phyloP scores from a whole-genome alignment of 2,329 filamentous ascomycete genomes.

The Ilyonectria destructans region DNA sequence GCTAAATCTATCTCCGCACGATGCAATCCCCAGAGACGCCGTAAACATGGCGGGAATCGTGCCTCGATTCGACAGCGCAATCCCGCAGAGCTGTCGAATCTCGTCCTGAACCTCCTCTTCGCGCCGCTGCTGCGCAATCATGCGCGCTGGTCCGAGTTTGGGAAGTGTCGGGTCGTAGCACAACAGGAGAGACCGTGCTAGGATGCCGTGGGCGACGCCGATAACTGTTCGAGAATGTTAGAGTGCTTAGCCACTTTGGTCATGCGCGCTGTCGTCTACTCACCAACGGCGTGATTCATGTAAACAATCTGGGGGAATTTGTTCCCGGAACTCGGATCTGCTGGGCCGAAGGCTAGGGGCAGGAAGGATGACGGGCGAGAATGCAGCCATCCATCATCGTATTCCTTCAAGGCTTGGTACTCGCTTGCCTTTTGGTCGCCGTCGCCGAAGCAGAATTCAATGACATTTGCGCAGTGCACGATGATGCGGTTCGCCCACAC shows the following conservation, averaged over 20 bases:
- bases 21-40: slow-evolving; percentile 69
- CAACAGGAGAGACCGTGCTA: slow-evolving; percentile 71
- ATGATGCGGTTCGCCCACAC: slow-evolving; percentile 75
- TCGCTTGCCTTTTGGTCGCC: slow-evolving; percentile 48
- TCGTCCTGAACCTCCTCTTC: slow-evolving; percentile 63
- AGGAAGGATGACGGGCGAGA: slow-evolving; percentile 66
- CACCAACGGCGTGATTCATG: slow-evolving; percentile 69
- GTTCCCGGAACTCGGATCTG: slow-evolving; percentile 50
- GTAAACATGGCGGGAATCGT: slow-evolving; percentile 72
- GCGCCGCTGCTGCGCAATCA: slow-evolving; percentile 47
- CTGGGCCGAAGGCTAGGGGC: slow-evolving; percentile 66
- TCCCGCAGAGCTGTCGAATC: slow-evolving; percentile 71
- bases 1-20: slow-evolving; percentile 66
- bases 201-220: slow-evolving; percentile 73
- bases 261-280: slow-evolving; percentile 35
- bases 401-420: slow-evolving; percentile 64
- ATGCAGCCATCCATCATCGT: slow-evolving; percentile 63
- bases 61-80: slow-evolving; percentile 70
- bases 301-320: slow-evolving; percentile 74
- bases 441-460: slow-evolving; percentile 74
- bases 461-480: slow-evolving; percentile 74
- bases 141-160: slow-evolving; percentile 60
- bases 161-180: slow-evolving; percentile 71
- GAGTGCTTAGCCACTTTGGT: background rate
- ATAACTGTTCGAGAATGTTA: slow-evolving; percentile 60